Evolutionary conservation across 345 rosid genomes (phyloP).

Genomic region (Cardiospermum halicacabum): DNA sequence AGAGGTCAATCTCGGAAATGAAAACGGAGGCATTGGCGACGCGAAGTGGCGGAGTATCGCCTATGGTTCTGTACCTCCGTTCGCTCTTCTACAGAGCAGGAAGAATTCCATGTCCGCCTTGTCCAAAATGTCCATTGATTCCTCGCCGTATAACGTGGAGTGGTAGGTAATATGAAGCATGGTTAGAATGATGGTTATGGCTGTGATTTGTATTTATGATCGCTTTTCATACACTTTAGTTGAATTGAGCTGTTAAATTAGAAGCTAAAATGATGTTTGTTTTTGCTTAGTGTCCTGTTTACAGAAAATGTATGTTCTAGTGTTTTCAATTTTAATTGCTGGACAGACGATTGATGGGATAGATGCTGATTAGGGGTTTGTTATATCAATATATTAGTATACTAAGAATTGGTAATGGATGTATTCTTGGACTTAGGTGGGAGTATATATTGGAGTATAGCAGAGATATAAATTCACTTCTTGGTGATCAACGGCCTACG

Average conservation of each 20-base stretch:
- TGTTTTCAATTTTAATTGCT: not conserved
- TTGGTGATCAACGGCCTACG: conserved; percentile 38
- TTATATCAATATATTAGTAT: too few species aligned
- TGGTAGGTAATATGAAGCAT: conserved; percentile 39
- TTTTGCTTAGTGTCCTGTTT: too few species aligned
- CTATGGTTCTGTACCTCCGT: conserved; percentile 84
- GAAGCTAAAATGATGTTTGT: too few species aligned
- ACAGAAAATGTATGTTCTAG: too few species aligned
- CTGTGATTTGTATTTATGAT: not conserved
- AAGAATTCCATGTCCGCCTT: conserved; percentile 52
- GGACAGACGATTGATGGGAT: too few species aligned
- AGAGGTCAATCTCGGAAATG: conserved; percentile 57
- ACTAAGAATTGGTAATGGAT: not conserved
- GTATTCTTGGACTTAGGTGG: conserved; percentile 50
- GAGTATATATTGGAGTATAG: conserved; percentile 87
- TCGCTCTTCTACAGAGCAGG: conserved; percentile 81
- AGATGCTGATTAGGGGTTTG: too few species aligned
- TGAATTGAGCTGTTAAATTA: too few species aligned
- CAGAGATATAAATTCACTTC: conserved; percentile 65
- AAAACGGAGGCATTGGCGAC: conserved; percentile 59
- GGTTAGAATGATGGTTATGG: not conserved
- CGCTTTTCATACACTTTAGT: not conserved
- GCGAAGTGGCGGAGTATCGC: conserved; percentile 75
- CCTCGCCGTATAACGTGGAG: conserved; percentile 57
- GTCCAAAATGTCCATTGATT: conserved; percentile 45